phyloP scores from a whole-genome alignment of 768 basidiomycete species.

The Russula ochroleuca region DNA sequence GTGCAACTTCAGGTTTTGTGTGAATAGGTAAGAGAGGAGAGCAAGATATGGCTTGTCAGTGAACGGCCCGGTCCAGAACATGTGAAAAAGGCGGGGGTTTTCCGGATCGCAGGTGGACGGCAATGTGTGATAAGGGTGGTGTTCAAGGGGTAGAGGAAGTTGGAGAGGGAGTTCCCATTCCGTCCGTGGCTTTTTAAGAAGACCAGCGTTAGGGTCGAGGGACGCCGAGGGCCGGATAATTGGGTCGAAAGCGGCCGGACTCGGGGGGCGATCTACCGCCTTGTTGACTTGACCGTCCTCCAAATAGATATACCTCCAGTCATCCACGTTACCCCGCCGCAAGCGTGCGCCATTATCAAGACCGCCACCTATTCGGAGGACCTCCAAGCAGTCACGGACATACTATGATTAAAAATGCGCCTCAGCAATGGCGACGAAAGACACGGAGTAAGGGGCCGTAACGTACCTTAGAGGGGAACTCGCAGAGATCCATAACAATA shows the following conservation, averaged over 20 bases:
- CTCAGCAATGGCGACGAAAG: background rate
- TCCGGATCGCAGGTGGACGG: slow-evolving; percentile 73
- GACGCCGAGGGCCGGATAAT: slow-evolving; percentile 29
- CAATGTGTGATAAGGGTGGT: slow-evolving; percentile 55
- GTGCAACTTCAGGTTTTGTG: slow-evolving; percentile 88
- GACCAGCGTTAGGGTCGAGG: slow-evolving; percentile 49
- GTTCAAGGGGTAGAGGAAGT: slow-evolving; percentile 49
- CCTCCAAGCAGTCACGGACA: slow-evolving; percentile 96
- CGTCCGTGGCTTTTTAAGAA: slow-evolving; percentile 53
- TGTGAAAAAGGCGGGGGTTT: slow-evolving; percentile 88
- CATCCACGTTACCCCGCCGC: slow-evolving; percentile 68
- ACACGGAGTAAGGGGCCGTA: background rate
- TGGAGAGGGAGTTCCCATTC: slow-evolving; percentile 57
- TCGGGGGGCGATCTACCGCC: slow-evolving; percentile 36
- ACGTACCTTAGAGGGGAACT: slow-evolving; percentile 74
- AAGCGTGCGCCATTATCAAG: slow-evolving; percentile 77
- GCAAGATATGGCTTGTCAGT: slow-evolving; percentile 98
- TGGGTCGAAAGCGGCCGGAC: slow-evolving; percentile 31
- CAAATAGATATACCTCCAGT: slow-evolving; percentile 86
- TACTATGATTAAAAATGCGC: slow-evolving; percentile 47
- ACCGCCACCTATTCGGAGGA: slow-evolving; percentile 84
- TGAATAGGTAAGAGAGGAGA: slow-evolving; percentile 89
- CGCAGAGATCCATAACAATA: slow-evolving; percentile 87
- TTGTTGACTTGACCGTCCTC: slow-evolving; percentile 50
- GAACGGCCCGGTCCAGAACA: slow-evolving; percentile 99